phyloP scores from a whole-genome alignment of 495 filamentous ascomycete genomes.

The Neurospora sp. region DNA sequence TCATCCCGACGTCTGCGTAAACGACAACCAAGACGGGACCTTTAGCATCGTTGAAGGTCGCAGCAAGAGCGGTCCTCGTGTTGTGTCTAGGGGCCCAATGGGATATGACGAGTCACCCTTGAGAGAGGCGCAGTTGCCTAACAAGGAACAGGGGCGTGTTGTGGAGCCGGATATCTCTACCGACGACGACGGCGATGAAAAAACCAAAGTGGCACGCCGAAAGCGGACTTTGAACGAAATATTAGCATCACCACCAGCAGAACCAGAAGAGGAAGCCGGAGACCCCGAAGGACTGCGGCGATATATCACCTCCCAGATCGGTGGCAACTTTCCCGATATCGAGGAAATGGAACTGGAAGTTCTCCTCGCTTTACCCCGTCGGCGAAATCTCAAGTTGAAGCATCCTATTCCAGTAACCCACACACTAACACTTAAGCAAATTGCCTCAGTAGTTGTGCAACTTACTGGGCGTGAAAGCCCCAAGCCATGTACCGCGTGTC shows the following conservation, averaged over 20 bases:
- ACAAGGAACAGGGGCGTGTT: too few relatives aligned
- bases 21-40: conserved; percentile 9
- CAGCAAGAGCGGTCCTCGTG: not conserved
- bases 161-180: too few relatives aligned
- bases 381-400: not conserved
- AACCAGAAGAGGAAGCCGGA: not conserved
- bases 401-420: not conserved
- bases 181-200: not conserved
- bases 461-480: not conserved
- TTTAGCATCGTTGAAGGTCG: not conserved
- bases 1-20: not conserved
- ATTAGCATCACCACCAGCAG: not conserved
- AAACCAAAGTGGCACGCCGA: not conserved
- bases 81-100: not conserved
- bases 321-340: not conserved
- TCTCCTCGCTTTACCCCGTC: conserved; percentile 1
- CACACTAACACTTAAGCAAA: not conserved
- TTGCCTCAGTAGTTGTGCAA: conserved; percentile 3
- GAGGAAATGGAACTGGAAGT: not conserved
- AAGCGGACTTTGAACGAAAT: not conserved
- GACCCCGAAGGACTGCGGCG: not conserved
- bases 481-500: conserved; percentile 6
- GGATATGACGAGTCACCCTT: not conserved
- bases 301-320: not conserved
- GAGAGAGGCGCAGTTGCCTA: not conserved